Evolutionary conservation across 2,329 filamentous ascomycete genomes (phyloP), one percentile per base, ranked within the genome.

Genomic region (Microsporum audouinii): DNA sequence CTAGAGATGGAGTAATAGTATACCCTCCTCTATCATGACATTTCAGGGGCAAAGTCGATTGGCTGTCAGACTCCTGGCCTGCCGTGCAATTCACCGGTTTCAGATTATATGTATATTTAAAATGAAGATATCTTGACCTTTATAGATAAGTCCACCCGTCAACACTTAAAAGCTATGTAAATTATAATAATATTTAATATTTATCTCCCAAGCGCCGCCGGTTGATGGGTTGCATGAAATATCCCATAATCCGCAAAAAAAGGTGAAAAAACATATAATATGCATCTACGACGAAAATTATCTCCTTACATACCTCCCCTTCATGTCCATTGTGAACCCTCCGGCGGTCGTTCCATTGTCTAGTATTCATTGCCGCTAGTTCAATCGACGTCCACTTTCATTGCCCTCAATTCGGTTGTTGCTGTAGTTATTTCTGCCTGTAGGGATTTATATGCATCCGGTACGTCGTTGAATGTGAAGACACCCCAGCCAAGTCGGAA

Each of bases 381-480:
- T 70, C 70, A 78, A 63, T 77, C 73, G 56, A 77, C 75, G 59
- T 76, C 75, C 51, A 78, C 71, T 59, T 75, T 76, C 60, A 67
- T 70, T 63, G 68, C 66, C 63, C 76, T 73, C 68, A 78, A 66
- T 60, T 77, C 73, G 58, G 72, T 68, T 67, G 75, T 76, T 62
- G 76, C 74, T 61, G 67, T 72, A 72, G 72, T 72, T 86, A 79
- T 95, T 88, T 97, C 88, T 68, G 78, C 80, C 82, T 94, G 90
- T 68, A 99, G 79, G 77, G 96, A 91, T 72, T 86, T 84, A 76
- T 97, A 88, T 59, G 94, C 94, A 64, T 89, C 83, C 60, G 92
- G 91, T 57, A 95, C 90, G 76, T 97, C 91, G 80, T 96, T 94
- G 82, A 99, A 99, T 61, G 90, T 96, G 72, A 96, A 81, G 68